Evolutionary conservation across 2,329 filamentous ascomycete genomes (phyloP).

Genomic region (Monosporascus ibericus): DNA sequence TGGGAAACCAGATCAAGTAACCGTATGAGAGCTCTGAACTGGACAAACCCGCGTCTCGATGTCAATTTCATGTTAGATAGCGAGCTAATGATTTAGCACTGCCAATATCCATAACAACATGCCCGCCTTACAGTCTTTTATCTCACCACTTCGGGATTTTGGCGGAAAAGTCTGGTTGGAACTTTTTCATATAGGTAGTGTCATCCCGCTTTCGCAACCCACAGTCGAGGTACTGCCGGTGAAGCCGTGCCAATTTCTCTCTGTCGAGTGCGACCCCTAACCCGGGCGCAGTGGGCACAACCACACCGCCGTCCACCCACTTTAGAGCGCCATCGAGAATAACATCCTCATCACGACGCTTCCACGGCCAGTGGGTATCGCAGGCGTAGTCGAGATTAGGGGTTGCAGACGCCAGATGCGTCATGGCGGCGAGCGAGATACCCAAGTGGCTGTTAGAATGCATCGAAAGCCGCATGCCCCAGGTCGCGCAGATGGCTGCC

Average conservation of each 20-base stretch:
- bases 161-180: constrained; percentile 28
- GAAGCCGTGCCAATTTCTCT: constrained; percentile 26
- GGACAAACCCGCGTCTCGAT: too few relatives aligned
- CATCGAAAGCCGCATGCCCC: constrained; percentile 35
- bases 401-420: constrained; percentile 34
- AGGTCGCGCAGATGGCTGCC: constrained; percentile 32
- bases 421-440: constrained; percentile 37
- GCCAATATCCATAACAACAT: too few relatives aligned
- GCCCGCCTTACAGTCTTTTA: too few relatives aligned
- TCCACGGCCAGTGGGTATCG: constrained; percentile 40
- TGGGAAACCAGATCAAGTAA: too few relatives aligned
- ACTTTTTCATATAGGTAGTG: constrained; percentile 31
- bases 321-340: constrained; percentile 29
- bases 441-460: constrained; percentile 38
- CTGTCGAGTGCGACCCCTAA: constrained; percentile 33
- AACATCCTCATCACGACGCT: constrained; percentile 35
- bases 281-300: constrained; percentile 29
- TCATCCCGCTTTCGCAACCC: constrained; percentile 30
- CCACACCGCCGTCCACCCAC: constrained; percentile 30
- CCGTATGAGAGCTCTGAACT: too few relatives aligned
- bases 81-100: too few relatives aligned
- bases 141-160: constrained; percentile 27
- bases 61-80: too few relatives aligned
- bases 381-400: constrained; percentile 36
- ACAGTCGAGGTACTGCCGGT: constrained; percentile 32